Conservation (phyloP, 768 basidiomycete species). For the Artomyces pyxidatus region DNA sequence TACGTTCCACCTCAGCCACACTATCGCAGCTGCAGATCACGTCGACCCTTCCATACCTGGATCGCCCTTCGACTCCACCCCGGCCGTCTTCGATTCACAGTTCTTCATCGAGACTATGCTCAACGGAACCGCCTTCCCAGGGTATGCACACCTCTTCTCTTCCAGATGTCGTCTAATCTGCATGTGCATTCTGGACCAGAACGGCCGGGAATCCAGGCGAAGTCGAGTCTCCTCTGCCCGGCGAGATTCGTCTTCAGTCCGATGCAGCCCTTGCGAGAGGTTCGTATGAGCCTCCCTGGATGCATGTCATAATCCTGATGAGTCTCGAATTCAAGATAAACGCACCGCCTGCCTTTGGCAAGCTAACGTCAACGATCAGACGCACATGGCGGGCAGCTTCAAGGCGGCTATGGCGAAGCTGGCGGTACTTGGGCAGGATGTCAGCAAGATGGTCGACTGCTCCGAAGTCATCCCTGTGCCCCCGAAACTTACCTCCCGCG, state of each 20-base stretch:
- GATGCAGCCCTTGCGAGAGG: slow-evolving; percentile 24
- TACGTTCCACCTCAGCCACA: slow-evolving; percentile 6
- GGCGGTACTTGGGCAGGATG: slow-evolving; percentile 33
- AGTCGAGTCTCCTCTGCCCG: slow-evolving; percentile 30
- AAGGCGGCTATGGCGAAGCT: slow-evolving; percentile 36
- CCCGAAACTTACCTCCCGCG: neutral
- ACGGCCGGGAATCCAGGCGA: slow-evolving; percentile 32
- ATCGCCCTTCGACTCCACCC: slow-evolving; percentile 41
- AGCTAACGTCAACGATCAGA: slow-evolving; percentile 25
- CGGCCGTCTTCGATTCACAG: slow-evolving; percentile 35
- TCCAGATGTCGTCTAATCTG: neutral
- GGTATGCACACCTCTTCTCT: slow-evolving; percentile 13
- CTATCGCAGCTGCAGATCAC: slow-evolving; percentile 14
- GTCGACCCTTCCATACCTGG: slow-evolving; percentile 22
- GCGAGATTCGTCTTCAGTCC: slow-evolving; percentile 39
- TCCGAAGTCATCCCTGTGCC: slow-evolving; percentile 5
- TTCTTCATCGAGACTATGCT: slow-evolving; percentile 38
- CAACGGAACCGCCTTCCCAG: slow-evolving; percentile 33
- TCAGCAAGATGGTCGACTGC: slow-evolving; percentile 31
- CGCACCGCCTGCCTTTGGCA: slow-evolving; percentile 44
- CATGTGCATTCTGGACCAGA: slow-evolving; percentile 20
- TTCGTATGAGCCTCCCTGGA: neutral
- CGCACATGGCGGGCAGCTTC: slow-evolving; percentile 22
- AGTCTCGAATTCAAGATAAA: slow-evolving; percentile 22
- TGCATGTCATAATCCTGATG: neutral